Evolutionary conservation across 1,284 basidiomycete species (phyloP).

Genomic region (Fomitopsis palustris): DNA sequence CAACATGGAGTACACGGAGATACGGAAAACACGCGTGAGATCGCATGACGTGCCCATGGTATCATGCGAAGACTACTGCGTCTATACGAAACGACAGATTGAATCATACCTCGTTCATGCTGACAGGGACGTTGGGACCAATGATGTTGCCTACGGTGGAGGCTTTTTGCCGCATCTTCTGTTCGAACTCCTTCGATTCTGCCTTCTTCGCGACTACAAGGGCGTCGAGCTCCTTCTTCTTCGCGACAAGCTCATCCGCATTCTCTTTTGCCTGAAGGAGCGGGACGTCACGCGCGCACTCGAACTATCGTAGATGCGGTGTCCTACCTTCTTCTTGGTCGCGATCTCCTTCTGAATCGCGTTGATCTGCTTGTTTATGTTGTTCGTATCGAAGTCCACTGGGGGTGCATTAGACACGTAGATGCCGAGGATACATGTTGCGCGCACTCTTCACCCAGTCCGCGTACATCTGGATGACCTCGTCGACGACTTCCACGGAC

Average conservation of each 20-base stretch:
- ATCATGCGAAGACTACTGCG: no score
- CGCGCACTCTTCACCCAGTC: constrained; percentile 87
- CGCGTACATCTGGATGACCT: constrained; percentile 89
- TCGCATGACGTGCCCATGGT: no score
- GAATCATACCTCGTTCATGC: constrained; percentile 75
- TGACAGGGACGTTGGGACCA: constrained; percentile 82
- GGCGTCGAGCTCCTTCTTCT: constrained; percentile 79
- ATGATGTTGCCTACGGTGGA: constrained; percentile 91
- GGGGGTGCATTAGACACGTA: constrained; percentile 1
- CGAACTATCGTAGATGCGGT: not conserved
- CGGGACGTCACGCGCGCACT: not conserved
- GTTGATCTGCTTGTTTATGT: constrained; percentile 82
- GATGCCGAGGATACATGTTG: not conserved
- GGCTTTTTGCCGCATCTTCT: constrained; percentile 77
- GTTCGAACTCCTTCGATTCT: constrained; percentile 75
- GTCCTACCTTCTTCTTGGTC: constrained; percentile 82
- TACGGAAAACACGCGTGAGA: no score
- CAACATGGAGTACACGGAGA: no score
- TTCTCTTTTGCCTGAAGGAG: constrained; percentile 77
- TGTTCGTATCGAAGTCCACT: constrained; percentile 87
- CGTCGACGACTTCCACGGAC: constrained; percentile 88
- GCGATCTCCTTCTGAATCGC: constrained; percentile 92
- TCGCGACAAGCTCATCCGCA: constrained; percentile 81
- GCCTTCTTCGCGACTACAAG: constrained; percentile 78
- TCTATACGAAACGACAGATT: not conserved